Evolutionary conservation across 2,329 filamentous ascomycete genomes (phyloP).

Genomic region (Harringtonia aguacate): DNA sequence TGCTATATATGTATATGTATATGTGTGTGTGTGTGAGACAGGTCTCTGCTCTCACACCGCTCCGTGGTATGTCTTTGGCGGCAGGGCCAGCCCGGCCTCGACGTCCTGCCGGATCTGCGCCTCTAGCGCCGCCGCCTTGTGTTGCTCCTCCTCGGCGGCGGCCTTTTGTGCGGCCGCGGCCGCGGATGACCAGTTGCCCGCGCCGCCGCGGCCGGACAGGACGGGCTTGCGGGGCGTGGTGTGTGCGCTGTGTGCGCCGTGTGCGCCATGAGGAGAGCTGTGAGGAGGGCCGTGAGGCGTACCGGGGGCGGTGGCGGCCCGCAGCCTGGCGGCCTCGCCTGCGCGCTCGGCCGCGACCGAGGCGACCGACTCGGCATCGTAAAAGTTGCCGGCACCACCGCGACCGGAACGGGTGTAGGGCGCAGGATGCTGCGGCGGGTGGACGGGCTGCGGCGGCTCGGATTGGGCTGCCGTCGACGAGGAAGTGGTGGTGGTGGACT

Average conservation of each 20-base stretch:
- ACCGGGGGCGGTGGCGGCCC: not conserved
- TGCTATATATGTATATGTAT: no score
- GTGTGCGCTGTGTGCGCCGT: no score
- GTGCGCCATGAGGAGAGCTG: no score
- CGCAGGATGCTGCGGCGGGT: constrained; percentile 3
- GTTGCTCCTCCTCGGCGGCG: constrained; percentile 18
- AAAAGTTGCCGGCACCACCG: constrained; percentile 53
- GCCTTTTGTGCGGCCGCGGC: constrained; percentile 12
- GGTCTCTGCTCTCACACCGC: no score
- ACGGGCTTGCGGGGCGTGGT: constrained; percentile 12
- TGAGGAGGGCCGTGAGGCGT: no score
- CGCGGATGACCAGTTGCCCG: constrained; percentile 37
- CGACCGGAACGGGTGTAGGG: constrained; percentile 37
- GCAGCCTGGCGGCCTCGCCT: constrained; percentile 20
- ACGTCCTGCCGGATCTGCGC: constrained; percentile 32
- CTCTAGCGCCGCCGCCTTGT: constrained; percentile 28
- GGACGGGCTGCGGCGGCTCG: constrained; percentile 13
- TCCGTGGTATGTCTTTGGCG: constrained; percentile 30
- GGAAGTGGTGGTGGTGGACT: no score
- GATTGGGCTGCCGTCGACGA: not conserved
- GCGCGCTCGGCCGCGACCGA: constrained; percentile 22
- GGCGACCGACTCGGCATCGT: constrained; percentile 27
- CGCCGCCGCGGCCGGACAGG: constrained; percentile 41
- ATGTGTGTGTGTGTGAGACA: no score
- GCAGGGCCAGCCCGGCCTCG: constrained; percentile 34